phyloP scores from a whole-genome alignment of 331 rosid species.

The Rosa hybrid region DNA sequence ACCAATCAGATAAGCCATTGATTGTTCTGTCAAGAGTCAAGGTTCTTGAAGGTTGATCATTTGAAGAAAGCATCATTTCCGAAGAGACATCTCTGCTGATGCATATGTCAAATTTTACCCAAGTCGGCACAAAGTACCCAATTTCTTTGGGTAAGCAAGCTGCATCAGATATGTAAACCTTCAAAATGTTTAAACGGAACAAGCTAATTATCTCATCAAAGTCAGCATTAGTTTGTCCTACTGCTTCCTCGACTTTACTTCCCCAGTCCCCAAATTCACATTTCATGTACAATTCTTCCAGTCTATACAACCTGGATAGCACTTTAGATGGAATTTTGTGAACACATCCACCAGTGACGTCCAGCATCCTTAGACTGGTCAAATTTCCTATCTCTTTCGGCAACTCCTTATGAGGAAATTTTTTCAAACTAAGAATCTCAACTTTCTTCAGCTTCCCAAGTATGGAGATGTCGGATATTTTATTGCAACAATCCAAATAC shows the following conservation, averaged over 20 bases:
- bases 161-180: conserved; percentile 28
- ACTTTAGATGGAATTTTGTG: background rate
- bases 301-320: background rate
- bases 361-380: conserved; percentile 1
- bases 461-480: background rate
- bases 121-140: background rate
- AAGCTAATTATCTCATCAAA: conserved; percentile 37
- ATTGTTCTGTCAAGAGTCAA: conserved; percentile 6
- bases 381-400: background rate
- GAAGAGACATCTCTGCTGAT: background rate
- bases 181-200: conserved; percentile 29
- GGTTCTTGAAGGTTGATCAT: background rate
- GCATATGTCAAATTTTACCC: conserved; percentile 13
- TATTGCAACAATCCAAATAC: background rate
- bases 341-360: background rate
- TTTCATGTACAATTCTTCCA: conserved; percentile 4
- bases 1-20: conserved; percentile 16
- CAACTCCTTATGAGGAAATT: background rate
- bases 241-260: background rate
- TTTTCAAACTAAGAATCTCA: background rate
- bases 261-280: background rate
- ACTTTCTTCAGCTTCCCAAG: background rate
- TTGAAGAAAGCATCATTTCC: background rate
- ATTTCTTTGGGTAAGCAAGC: background rate
- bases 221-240: conserved; percentile 7